Conservation (phyloP, 73 alveolate genomes). For the Paramecium sexaurelia region DNA sequence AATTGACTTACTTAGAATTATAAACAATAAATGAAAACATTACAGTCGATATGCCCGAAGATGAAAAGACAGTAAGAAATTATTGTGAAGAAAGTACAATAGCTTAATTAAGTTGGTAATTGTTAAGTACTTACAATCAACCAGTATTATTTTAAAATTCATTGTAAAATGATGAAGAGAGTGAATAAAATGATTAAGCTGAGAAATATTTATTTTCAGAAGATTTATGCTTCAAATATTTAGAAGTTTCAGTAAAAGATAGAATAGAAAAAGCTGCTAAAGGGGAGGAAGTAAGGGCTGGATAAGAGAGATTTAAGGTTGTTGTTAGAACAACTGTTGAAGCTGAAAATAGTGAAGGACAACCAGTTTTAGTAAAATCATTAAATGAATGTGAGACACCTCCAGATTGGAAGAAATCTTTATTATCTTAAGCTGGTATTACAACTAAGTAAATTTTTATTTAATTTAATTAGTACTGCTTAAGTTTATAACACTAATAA, state of each 20-base stretch:
- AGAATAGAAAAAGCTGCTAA: slow-evolving; percentile 49
- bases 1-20: slow-evolving; percentile 52
- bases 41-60: slow-evolving; percentile 70
- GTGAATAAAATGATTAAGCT: background rate
- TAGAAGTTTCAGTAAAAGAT: slow-evolving; percentile 29
- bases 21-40: slow-evolving; percentile 63
- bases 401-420: slow-evolving; percentile 43
- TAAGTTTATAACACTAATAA: slow-evolving; percentile 60
- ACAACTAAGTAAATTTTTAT: background rate
- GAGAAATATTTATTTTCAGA: slow-evolving; percentile 2
- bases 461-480: background rate
- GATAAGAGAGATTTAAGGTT: slow-evolving; percentile 46
- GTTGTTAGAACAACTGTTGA: slow-evolving; percentile 71
- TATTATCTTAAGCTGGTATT: slow-evolving; percentile 44
- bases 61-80: slow-evolving; percentile 59
- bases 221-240: background rate
- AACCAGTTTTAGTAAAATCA: slow-evolving; percentile 36
- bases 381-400: slow-evolving; percentile 69
- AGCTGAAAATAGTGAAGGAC: slow-evolving; percentile 48
- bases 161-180: background rate
- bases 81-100: slow-evolving; percentile 64
- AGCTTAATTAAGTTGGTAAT: slow-evolving; percentile 52
- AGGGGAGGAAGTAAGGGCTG: slow-evolving; percentile 28
- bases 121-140: slow-evolving; percentile 27
- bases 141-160: background rate